A percentile compares a stretch with the other conserved stretches of the same genome.
Conservation (phyloP, 331 rosid species). For the Rhamnella rubrinervis region DNA sequence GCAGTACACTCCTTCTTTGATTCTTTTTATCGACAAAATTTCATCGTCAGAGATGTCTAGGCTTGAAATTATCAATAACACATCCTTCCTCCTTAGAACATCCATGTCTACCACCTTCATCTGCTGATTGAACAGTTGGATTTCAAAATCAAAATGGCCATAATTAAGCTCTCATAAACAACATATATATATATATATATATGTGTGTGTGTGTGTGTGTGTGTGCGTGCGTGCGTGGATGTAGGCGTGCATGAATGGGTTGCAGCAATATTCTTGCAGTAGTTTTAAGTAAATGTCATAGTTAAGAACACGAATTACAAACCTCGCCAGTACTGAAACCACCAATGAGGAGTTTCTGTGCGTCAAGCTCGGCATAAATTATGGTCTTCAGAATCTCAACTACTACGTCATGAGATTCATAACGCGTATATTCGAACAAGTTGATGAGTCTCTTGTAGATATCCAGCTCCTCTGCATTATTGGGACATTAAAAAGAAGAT, state of each 20-base stretch:
- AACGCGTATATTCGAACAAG: background rate
- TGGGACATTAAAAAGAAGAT: no score
- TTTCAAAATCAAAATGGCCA: no score
- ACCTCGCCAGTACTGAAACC: constrained; percentile 21
- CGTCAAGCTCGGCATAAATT: background rate
- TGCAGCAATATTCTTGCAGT: no score
- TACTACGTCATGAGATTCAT: constrained; percentile 8
- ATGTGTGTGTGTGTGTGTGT: no score
- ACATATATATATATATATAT: no score
- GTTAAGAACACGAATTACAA: background rate
- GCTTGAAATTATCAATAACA: background rate
- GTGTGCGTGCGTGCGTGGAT: no score
- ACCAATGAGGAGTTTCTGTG: background rate
- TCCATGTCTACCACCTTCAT: background rate
- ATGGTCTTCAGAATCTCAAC: constrained; percentile 10
- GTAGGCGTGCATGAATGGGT: no score
- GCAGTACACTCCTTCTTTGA: background rate
- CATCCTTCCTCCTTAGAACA: background rate
- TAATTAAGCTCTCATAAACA: no score
- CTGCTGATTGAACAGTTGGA: background rate
- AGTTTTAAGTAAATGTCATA: no score
- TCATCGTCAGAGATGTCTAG: background rate
- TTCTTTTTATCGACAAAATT: background rate
- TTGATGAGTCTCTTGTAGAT: constrained; percentile 9
- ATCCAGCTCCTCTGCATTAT: constrained; percentile 10